Evolutionary conservation across 2,329 filamentous ascomycete species (phyloP).

Genomic region (Aspergillus versicolor): DNA sequence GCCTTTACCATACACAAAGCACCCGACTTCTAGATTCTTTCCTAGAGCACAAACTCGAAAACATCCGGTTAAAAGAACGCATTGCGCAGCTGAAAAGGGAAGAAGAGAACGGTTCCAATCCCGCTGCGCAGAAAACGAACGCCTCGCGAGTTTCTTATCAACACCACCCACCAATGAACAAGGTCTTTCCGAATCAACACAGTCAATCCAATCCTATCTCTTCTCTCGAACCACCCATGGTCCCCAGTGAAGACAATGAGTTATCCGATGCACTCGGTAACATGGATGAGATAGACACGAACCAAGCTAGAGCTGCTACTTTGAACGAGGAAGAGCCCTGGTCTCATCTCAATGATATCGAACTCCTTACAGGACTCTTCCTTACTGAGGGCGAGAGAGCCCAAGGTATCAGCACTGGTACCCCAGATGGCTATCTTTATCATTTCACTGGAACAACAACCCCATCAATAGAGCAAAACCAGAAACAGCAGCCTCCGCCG

Average conservation of each 20-base stretch:
- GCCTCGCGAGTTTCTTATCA: not conserved
- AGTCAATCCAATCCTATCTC: not conserved
- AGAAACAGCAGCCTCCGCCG: constrained; percentile 47
- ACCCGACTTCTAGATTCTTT: constrained; percentile 85
- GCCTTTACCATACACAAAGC: constrained; percentile 87
- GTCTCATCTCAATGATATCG: constrained; percentile 80
- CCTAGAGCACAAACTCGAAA: constrained; percentile 94
- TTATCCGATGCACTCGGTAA: constrained; percentile 33
- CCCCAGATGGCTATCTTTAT: constrained; percentile 75
- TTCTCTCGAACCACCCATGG: constrained; percentile 11
- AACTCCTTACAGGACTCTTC: constrained; percentile 85
- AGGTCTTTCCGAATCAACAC: not conserved
- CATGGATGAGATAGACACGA: constrained; percentile 57
- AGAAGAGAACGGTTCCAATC: constrained; percentile 76
- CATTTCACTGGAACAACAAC: constrained; percentile 52
- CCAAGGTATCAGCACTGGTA: constrained; percentile 82
- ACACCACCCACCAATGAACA: not conserved
- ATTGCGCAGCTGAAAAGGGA: constrained; percentile 84
- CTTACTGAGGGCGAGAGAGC: constrained; percentile 89
- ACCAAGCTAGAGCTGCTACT: constrained; percentile 87
- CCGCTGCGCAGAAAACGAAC: constrained; percentile 51
- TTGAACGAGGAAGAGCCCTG: constrained; percentile 72
- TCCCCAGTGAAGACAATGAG: constrained; percentile 41
- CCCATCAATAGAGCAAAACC: constrained; percentile 34
- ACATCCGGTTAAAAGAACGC: constrained; percentile 78